Evolutionary conservation across 1,284 basidiomycete species (phyloP).

Genomic region (Mixia osmundae): DNA sequence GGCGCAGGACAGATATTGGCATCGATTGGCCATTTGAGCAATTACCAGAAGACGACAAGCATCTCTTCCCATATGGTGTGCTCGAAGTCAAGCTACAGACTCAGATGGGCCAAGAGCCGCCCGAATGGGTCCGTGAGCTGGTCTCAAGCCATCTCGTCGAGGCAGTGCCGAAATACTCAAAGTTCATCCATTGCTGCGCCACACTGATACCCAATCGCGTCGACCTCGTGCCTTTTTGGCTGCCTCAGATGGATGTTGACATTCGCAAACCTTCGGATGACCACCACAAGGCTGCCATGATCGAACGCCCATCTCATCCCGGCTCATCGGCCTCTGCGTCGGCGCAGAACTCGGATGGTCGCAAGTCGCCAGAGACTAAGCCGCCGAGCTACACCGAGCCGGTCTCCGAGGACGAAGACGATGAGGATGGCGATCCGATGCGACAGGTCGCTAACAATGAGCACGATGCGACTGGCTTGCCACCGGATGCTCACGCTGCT

Average conservation of each 20-base stretch:
- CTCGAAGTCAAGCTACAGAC: conserved; percentile 96
- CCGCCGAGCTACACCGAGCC: conserved; percentile 46
- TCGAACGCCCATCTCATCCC: conserved; percentile 41
- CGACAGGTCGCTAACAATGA: conserved; percentile 44
- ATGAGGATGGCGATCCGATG: conserved; percentile 11
- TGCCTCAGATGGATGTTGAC: conserved; percentile 57
- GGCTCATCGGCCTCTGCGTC: conserved; percentile 21
- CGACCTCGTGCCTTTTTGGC: conserved; percentile 96
- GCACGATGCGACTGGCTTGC: conserved; percentile 47
- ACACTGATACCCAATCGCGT: conserved; percentile 80
- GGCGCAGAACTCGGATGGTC: conserved; percentile 19
- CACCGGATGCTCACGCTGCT: conserved; percentile 42
- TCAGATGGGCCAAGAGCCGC: conserved; percentile 84
- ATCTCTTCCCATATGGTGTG: conserved; percentile 76
- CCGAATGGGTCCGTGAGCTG: conserved; percentile 84
- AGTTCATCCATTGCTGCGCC: conserved; percentile 46
- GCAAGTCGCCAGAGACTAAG: conserved; percentile 31
- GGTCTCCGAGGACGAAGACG: conserved; percentile 71
- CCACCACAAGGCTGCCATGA: conserved; percentile 25
- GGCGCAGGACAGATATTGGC: conserved; percentile 69
- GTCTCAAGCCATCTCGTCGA: conserved; percentile 58
- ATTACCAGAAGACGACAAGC: conserved; percentile 54
- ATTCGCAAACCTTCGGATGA: conserved; percentile 66
- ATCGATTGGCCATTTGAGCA: conserved; percentile 47
- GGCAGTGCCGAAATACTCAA: conserved; percentile 34